Base-by-base conservation (phyloP, 768 basidiomycete species). In the Macrolepiota fuliginosa region DNA sequence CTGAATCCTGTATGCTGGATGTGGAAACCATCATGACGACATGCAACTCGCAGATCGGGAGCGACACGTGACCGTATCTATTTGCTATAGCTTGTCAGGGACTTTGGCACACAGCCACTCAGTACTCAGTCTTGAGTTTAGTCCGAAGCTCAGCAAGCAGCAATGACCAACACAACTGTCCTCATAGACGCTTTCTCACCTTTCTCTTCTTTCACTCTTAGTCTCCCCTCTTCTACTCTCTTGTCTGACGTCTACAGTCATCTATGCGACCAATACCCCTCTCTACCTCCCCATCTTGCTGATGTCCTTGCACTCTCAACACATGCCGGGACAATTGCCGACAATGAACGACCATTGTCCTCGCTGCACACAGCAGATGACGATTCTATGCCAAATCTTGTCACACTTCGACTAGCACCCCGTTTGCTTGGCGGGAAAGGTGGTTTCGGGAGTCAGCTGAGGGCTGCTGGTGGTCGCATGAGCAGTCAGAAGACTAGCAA, bases 401-500 rank as follows among this genome's bases (percentile, higher is more conserved):
- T 94, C n/a, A 79, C 82, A 1, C 77, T 98, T 1, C 83, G 92
- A 0, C 79, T 96, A n/a, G 77, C 83, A 1, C 89, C 93, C 0
- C 79, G 88, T 25, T 70, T 98, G 6, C 79, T 81, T 2, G 96
- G 96, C 53, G 97, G 97, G 19, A 99, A 98, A 76, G 96, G 97
- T 72, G 97, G 96, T 36, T 98, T 99, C 69, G 97, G 97, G 3
- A 92, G 91, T 17, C 95, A 98, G 78, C 81, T 99, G 65, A 85
- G 97, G 72, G 96, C 97, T 0, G 96, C 96, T 13, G 97, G 97
- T 65, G 96, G 97, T 12, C 85, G 96, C 35, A 99, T 99, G 97
- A 93, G 91, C 70, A 91, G 89, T 67, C 93, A 95, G 78, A 94
- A 94, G 80, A 94, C 94, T 24, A 95, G 82, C 73, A 96, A 95